These are phyloP conservation scores for Rhodosporidiobolus odoratus DNA, from an alignment of 768 basidiomycete species.

Conservation along the genomic window DNA sequence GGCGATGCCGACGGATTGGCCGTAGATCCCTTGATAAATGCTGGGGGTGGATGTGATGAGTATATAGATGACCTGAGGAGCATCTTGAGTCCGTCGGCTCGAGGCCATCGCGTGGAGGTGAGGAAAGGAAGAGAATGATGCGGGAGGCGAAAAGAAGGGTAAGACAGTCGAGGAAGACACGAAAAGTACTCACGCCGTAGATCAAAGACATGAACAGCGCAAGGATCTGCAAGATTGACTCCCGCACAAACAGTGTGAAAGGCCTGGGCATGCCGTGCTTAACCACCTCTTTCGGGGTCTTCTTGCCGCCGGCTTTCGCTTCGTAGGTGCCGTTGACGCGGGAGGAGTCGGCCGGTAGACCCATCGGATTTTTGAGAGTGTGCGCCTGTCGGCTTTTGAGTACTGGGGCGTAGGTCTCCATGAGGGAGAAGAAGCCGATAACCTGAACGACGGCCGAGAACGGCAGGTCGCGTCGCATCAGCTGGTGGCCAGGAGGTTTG, in stretches of 20 bases:
- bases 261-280: constrained; percentile 60
- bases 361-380: constrained; percentile 43
- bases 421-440: constrained; percentile 42
- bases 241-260: constrained; percentile 55
- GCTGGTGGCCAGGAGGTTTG: no score
- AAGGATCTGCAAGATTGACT: constrained; percentile 47
- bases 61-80: constrained; percentile 38
- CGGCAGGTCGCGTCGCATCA: no score
- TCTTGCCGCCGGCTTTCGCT: constrained; percentile 40
- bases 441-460: constrained; percentile 36
- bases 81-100: no score
- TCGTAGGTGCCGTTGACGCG: constrained; percentile 41
- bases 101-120: neutral
- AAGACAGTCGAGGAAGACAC: neutral
- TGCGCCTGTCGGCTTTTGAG: constrained; percentile 43
- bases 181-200: constrained; percentile 51
- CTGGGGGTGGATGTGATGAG: constrained; percentile 37
- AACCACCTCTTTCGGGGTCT: constrained; percentile 49
- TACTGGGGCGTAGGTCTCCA: constrained; percentile 47
- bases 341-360: constrained; percentile 19
- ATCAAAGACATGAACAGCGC: constrained; percentile 65
- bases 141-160: neutral
- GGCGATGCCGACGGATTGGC: constrained; percentile 56
- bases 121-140: neutral
- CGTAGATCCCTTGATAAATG: constrained; percentile 49